Percentiles rank a stretch among this genome's conserved stretches.
Conservation (phyloP, 768 basidiomycete genomes). For the Fomitopsis serialis region DNA sequence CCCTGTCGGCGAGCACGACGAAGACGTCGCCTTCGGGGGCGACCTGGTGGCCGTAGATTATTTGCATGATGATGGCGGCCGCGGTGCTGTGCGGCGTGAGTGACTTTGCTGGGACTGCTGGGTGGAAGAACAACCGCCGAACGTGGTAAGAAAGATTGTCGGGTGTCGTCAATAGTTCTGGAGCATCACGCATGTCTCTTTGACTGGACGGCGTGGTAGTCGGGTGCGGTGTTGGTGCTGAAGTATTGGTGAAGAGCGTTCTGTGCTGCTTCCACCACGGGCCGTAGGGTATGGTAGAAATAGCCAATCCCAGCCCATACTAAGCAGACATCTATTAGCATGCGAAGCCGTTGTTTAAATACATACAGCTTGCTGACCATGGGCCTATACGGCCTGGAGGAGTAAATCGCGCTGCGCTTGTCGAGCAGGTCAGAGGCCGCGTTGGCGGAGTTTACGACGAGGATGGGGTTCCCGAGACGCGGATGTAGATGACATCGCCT, state of each 20-base stretch:
- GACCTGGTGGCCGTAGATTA: constrained; percentile 5
- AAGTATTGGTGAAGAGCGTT: constrained; percentile 17
- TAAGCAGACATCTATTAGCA: not conserved
- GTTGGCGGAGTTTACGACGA: constrained; percentile 18
- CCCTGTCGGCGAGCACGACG: constrained; percentile 5
- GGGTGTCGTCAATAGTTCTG: constrained; percentile 1
- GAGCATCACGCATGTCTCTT: constrained; percentile 7
- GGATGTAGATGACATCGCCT: constrained; percentile 20
- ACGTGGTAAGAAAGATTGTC: constrained; percentile 2
- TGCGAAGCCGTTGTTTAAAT: not conserved
- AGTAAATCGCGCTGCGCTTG: constrained; percentile 20
- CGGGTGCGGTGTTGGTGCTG: not conserved
- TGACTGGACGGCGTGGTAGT: constrained; percentile 5
- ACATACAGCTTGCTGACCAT: constrained; percentile 20
- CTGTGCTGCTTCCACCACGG: constrained; percentile 12
- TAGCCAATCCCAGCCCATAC: constrained; percentile 9
- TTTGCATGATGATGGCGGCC: constrained; percentile 2
- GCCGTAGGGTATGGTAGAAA: constrained; percentile 11
- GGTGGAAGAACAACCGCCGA: not conserved
- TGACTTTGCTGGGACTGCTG: not conserved
- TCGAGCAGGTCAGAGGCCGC: constrained; percentile 20
- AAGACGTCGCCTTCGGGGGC: constrained; percentile 5
- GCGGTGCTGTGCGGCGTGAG: not conserved
- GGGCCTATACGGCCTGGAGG: constrained; percentile 14
- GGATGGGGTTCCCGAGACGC: constrained; percentile 14